These are phyloP conservation scores for Bacterosira constricta DNA, from an alignment of 108 stramenopile genomes.

Conservation along the genomic window DNA sequence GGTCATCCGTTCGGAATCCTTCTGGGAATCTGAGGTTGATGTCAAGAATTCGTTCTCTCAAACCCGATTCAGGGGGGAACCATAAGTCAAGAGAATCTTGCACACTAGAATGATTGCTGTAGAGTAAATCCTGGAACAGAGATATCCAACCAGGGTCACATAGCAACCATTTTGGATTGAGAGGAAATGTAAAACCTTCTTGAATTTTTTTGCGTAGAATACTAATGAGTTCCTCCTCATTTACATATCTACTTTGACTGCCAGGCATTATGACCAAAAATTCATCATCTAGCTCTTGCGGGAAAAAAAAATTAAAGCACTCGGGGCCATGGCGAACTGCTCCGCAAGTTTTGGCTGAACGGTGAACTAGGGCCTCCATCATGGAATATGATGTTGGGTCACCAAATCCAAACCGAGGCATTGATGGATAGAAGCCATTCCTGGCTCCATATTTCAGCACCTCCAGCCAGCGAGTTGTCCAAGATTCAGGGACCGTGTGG, in stretches of 20 bases:
- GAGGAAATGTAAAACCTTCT: conserved; percentile 57
- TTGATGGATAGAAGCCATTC: conserved; percentile 37
- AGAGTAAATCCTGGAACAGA: conserved; percentile 62
- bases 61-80: conserved; percentile 58
- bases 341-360: conserved; percentile 38
- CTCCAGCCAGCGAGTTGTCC: conserved; percentile 64
- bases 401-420: conserved; percentile 59
- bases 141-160: conserved; percentile 54
- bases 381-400: conserved; percentile 53
- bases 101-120: conserved; percentile 38
- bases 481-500: conserved; percentile 33
- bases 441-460: conserved; percentile 29
- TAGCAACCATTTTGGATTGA: conserved; percentile 64
- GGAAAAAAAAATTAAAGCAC: conserved; percentile 70
- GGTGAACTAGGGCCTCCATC: conserved; percentile 42
- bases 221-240: conserved; percentile 33
- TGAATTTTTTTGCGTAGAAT: conserved; percentile 48
- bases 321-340: conserved; percentile 70
- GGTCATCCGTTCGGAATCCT: conserved; percentile 38
- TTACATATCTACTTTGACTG: conserved; percentile 47
- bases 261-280: conserved; percentile 50
- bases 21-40: conserved; percentile 51
- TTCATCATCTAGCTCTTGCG: conserved; percentile 62
- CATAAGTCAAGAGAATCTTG: conserved; percentile 50
- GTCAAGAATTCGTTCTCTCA: conserved; percentile 62